phyloP scores from a whole-genome alignment of 768 basidiomycete species.

The Lanmaoa pseudosensibilis region DNA sequence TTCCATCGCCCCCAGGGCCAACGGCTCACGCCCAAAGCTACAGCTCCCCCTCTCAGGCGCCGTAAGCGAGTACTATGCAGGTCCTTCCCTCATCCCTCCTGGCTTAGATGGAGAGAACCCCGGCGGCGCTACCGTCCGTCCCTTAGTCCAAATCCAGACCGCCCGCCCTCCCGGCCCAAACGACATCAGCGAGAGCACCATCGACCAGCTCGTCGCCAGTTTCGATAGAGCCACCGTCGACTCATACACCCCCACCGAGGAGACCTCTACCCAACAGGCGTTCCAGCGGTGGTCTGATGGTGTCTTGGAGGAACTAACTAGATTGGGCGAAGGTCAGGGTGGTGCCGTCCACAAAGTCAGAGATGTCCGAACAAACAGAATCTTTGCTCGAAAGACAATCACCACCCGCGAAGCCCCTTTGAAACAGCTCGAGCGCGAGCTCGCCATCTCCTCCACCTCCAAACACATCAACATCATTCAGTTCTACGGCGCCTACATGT shows the following conservation, averaged over 20 bases:
- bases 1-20: constrained; percentile 19
- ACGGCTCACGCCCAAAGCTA: constrained; percentile 35
- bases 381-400: constrained; percentile 95
- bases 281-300: constrained; percentile 61
- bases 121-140: constrained; percentile 44
- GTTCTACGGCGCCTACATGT: constrained; percentile 92
- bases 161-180: constrained; percentile 29
- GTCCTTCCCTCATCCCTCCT: constrained; percentile 34
- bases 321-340: constrained; percentile 93
- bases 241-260: constrained; percentile 36
- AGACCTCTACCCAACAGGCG: constrained; percentile 29
- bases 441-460: constrained; percentile 84
- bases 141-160: constrained; percentile 36
- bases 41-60: constrained; percentile 33
- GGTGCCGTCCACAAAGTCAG: constrained; percentile 94
- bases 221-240: constrained; percentile 33
- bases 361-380: constrained; percentile 72
- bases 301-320: constrained; percentile 68
- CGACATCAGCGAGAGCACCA: constrained; percentile 34
- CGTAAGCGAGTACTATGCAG: constrained; percentile 34
- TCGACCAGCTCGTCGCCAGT: constrained; percentile 37
- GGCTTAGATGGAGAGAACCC: constrained; percentile 38
- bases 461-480: constrained; percentile 84
- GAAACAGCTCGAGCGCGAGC: constrained; percentile 90
- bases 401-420: constrained; percentile 87